A percentile compares a stretch with the other conserved stretches of the same genome.
Evolutionary conservation across 2,329 filamentous ascomycete species (phyloP).

Genomic region (Eurotiales sp.): DNA sequence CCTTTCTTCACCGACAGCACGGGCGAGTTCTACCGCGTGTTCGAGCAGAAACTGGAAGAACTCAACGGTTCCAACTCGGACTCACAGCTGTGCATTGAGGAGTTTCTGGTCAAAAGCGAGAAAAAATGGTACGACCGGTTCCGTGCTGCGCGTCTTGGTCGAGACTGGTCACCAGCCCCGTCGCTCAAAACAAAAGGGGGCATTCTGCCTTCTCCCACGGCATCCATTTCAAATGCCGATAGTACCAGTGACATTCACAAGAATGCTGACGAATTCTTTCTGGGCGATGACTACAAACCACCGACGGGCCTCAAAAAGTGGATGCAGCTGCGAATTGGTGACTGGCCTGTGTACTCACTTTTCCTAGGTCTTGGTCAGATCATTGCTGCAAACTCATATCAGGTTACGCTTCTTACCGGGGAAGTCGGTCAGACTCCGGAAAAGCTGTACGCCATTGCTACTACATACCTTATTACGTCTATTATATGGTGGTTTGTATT

Average conservation of each 20-base stretch:
- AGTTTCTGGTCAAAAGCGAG: slow-evolving; percentile 61
- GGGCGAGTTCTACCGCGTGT: slow-evolving; percentile 58
- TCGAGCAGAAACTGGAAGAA: slow-evolving; percentile 54
- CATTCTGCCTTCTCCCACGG: slow-evolving; percentile 32
- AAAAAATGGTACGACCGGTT: slow-evolving; percentile 63
- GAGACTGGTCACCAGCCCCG: slow-evolving; percentile 39
- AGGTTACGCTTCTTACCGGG: slow-evolving; percentile 64
- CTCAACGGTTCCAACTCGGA: slow-evolving; percentile 57
- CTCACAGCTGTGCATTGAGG: slow-evolving; percentile 59
- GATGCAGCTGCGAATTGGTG: slow-evolving; percentile 56
- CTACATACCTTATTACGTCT: slow-evolving; percentile 56
- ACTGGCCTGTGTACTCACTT: slow-evolving; percentile 62
- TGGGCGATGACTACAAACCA: slow-evolving; percentile 54
- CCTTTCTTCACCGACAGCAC: slow-evolving; percentile 65
- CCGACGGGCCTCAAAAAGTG: slow-evolving; percentile 54
- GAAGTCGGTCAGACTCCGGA: slow-evolving; percentile 56
- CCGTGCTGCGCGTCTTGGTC: slow-evolving; percentile 56
- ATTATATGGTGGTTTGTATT: slow-evolving; percentile 62
- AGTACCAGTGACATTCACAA: slow-evolving; percentile 34
- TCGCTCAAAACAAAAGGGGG: slow-evolving; percentile 30
- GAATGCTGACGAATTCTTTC: slow-evolving; percentile 52
- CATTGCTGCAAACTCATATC: slow-evolving; percentile 63
- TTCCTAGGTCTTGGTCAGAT: slow-evolving; percentile 61
- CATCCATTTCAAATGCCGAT: slow-evolving; percentile 40
- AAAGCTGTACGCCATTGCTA: slow-evolving; percentile 59